Conservation (phyloP, 768 basidiomycete species). For the Tricholoma sp. region DNA sequence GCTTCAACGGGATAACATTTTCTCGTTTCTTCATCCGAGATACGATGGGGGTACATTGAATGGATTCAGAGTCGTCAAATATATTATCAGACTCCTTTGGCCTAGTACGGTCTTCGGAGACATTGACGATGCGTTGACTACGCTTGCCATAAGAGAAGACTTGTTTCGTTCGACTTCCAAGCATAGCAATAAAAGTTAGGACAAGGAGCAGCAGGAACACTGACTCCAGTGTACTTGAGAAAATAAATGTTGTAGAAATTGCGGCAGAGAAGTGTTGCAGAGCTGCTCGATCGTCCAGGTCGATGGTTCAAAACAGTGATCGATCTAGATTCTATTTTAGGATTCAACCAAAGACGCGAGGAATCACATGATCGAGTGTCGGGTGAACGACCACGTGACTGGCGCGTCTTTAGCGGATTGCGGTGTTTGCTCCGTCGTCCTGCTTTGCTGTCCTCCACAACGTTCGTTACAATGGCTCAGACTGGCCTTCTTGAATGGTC, state of each 20-base stretch:
- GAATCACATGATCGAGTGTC: slow-evolving; percentile 22
- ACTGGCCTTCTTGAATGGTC: slow-evolving; percentile 67
- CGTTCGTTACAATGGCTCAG: slow-evolving; percentile 17
- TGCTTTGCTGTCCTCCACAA: not conserved
- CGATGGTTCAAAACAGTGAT: not conserved
- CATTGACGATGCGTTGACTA: slow-evolving; percentile 53
- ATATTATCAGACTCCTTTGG: slow-evolving; percentile 28
- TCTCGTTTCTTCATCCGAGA: slow-evolving; percentile 47
- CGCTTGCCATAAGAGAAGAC: slow-evolving; percentile 64
- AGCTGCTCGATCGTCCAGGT: not conserved
- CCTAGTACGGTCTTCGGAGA: slow-evolving; percentile 28
- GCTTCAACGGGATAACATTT: slow-evolving; percentile 27
- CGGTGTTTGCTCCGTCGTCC: not conserved
- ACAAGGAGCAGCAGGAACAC: slow-evolving; percentile 15
- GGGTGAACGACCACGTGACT: not conserved
- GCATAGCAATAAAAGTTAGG: slow-evolving; percentile 33
- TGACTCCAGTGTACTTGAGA: slow-evolving; percentile 2
- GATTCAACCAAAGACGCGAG: slow-evolving; percentile 20
- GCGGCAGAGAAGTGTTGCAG: not conserved
- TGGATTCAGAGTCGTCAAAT: slow-evolving; percentile 42
- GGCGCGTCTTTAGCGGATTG: not conserved
- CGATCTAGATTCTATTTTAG: slow-evolving; percentile 10
- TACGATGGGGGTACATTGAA: slow-evolving; percentile 29
- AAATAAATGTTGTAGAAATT: no score
- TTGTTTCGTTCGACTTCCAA: slow-evolving; percentile 59